phyloP scores from a whole-genome alignment of 257 asterid genomes.

The Solanum tarapatanum region DNA sequence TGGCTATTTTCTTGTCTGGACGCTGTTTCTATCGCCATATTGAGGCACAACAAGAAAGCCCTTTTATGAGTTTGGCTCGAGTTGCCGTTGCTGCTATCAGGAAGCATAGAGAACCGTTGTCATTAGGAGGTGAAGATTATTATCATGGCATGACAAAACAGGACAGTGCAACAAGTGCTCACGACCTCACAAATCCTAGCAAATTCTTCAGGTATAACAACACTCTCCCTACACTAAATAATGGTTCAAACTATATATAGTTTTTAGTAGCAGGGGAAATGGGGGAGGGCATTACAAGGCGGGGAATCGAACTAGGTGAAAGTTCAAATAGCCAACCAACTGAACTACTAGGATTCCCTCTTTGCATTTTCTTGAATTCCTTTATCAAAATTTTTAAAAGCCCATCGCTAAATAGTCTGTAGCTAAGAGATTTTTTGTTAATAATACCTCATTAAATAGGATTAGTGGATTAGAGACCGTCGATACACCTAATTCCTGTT shows the following conservation, averaged over 20 bases:
- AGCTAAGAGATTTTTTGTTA: neutral
- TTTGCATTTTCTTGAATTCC: neutral
- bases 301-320: too few relatives aligned
- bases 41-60: conserved; percentile 24
- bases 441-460: neutral
- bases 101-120: conserved; percentile 15
- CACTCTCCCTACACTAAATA: neutral
- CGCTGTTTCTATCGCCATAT: conserved; percentile 23
- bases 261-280: neutral
- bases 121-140: conserved; percentile 7
- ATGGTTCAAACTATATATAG: neutral
- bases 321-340: too few relatives aligned
- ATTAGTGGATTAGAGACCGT: neutral
- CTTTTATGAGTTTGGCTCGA: conserved; percentile 24
- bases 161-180: neutral
- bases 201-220: conserved; percentile 24
- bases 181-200: conserved; percentile 18
- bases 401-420: neutral
- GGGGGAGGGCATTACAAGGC: too few relatives aligned
- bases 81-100: conserved; percentile 29
- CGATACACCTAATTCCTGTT: neutral
- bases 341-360: too few relatives aligned
- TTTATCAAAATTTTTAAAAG: neutral
- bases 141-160: conserved; percentile 6
- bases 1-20: conserved; percentile 32